A percentile compares a stretch with the other conserved stretches of the same genome.
Evolutionary conservation across 768 basidiomycete species (phyloP).

Genomic region (Trametes elegans): DNA sequence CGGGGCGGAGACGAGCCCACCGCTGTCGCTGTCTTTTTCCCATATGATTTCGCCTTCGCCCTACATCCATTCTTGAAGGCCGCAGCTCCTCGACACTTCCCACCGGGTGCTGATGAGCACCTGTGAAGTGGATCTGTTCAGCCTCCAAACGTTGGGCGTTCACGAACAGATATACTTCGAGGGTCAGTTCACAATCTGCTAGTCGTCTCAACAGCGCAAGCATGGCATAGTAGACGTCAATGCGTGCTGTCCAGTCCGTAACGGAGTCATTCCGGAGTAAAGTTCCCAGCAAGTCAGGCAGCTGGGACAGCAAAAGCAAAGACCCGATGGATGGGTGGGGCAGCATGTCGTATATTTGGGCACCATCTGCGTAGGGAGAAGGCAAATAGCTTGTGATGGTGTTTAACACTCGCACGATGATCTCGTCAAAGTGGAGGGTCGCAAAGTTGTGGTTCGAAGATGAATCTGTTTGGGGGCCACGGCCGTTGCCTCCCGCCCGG

Average conservation of each 20-base stretch:
- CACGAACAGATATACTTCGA: constrained; percentile 25
- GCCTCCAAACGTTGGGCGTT: neutral
- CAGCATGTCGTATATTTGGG: constrained; percentile 47
- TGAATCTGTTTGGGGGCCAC: neutral
- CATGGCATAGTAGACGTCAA: constrained; percentile 48
- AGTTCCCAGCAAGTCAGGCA: constrained; percentile 43
- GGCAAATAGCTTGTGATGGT: constrained; percentile 44
- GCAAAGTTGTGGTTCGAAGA: constrained; percentile 7
- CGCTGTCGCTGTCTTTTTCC: constrained; percentile 28
- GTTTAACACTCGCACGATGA: constrained; percentile 37
- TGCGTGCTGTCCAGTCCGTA: constrained; percentile 49
- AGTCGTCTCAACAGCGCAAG: constrained; percentile 45
- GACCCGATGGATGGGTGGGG: constrained; percentile 45
- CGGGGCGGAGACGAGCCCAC: constrained; percentile 33
- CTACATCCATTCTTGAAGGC: constrained; percentile 50
- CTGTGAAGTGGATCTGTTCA: constrained; percentile 5
- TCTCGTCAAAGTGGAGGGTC: constrained; percentile 39
- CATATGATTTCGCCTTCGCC: constrained; percentile 41
- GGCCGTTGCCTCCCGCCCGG: no score
- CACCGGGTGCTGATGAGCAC: constrained; percentile 41
- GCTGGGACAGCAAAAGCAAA: constrained; percentile 43
- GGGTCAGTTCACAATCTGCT: constrained; percentile 50
- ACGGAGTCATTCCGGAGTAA: constrained; percentile 58
- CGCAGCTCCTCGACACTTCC: constrained; percentile 39
- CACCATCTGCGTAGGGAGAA: constrained; percentile 41